Percentiles rank a stretch among this genome's conserved stretches.
phyloP scores from a whole-genome alignment of 306 rosid species.

The Ammopiptanthus mongolicus region DNA sequence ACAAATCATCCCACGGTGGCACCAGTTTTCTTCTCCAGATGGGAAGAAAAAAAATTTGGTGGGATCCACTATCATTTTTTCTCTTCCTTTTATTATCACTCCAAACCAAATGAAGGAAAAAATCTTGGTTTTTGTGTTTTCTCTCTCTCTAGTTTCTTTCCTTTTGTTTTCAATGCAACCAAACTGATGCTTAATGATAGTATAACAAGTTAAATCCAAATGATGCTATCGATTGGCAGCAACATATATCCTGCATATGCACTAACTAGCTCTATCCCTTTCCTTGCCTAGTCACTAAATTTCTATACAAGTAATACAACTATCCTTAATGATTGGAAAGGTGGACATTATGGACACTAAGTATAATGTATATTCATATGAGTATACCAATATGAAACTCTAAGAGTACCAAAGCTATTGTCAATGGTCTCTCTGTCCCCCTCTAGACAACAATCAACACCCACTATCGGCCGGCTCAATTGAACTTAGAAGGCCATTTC shows the following conservation, averaged over 20 bases:
- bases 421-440: not conserved
- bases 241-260: not conserved
- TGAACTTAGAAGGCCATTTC: constrained; percentile 85
- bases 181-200: no score
- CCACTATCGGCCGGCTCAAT: constrained; percentile 86
- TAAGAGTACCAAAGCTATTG: not conserved
- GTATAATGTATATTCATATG: not conserved
- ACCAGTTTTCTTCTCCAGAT: no score
- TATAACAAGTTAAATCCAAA: constrained; percentile 11
- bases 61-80: no score
- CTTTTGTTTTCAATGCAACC: no score
- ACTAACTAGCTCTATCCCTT: constrained; percentile 8
- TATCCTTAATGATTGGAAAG: constrained; percentile 4
- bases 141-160: no score
- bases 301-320: constrained; percentile 25
- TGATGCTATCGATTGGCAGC: not conserved
- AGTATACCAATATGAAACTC: constrained; percentile 6
- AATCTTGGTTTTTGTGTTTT: no score
- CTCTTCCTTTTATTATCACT: no score
- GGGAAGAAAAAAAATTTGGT: no score
- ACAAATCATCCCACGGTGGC: no score
- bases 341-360: constrained; percentile 3
- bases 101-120: no score
- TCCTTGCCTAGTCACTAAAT: constrained; percentile 9
- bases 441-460: constrained; percentile 30